Evolutionary conservation across 495 filamentous ascomycete genomes (phyloP).

Genomic region (Aspergillus cavernicola): DNA sequence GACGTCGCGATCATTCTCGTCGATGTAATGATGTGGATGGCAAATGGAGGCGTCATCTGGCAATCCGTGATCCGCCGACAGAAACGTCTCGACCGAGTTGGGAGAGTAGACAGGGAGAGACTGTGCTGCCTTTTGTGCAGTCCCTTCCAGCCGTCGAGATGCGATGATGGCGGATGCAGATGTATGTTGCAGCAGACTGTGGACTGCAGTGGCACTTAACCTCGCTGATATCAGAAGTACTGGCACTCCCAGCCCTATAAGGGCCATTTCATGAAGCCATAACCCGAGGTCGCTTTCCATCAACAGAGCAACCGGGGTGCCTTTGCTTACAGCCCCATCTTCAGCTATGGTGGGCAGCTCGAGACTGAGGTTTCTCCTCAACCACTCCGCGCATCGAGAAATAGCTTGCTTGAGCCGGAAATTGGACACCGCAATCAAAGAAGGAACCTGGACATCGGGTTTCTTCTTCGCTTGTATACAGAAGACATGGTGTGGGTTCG

Average conservation of each 20-base stretch:
- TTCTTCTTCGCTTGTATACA: conserved; percentile 21
- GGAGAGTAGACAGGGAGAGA: neutral
- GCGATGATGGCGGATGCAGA: conserved; percentile 18
- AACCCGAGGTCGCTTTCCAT: conserved; percentile 33
- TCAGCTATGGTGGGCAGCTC: neutral
- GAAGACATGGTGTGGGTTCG: conserved; percentile 21
- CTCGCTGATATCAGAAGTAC: conserved; percentile 30
- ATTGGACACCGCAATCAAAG: conserved; percentile 1
- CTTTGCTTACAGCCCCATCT: conserved; percentile 9
- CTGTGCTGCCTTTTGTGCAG: neutral
- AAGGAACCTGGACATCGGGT: neutral
- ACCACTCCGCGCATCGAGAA: conserved; percentile 11
- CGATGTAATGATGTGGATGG: neutral
- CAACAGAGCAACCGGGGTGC: conserved; percentile 25
- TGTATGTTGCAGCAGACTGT: conserved; percentile 22
- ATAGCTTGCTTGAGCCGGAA: conserved; percentile 15
- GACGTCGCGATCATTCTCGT: conserved; percentile 26
- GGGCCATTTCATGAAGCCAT: conserved; percentile 24
- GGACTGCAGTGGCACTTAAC: conserved; percentile 24
- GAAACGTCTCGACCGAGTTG: neutral
- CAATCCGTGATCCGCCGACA: neutral
- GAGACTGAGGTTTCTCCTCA: neutral
- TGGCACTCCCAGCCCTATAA: conserved; percentile 26
- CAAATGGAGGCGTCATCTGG: neutral
- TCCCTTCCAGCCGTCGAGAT: conserved; percentile 16